Conservation (phyloP, 345 rosid genomes). For the Xanthoceras sorbifolium region DNA sequence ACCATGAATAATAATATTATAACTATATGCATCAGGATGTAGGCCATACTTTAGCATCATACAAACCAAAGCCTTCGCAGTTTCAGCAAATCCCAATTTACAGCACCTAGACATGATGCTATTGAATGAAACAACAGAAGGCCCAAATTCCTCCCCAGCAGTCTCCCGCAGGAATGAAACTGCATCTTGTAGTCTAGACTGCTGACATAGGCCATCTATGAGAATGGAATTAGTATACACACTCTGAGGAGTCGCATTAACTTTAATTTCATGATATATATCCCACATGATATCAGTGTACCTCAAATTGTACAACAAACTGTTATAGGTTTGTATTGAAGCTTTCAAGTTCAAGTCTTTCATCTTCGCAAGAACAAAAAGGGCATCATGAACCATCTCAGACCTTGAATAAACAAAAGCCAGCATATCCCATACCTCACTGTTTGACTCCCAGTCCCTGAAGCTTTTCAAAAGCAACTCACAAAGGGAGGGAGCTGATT, state of each 20-base stretch:
- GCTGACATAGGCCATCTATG: conserved; percentile 69
- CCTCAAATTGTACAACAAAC: conserved; percentile 64
- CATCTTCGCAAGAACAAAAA: conserved; percentile 66
- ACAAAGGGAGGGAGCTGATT: conserved; percentile 61
- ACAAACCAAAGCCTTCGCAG: conserved; percentile 64
- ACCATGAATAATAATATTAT: conserved; percentile 80
- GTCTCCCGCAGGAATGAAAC: conserved; percentile 47
- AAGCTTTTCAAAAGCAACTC: conserved; percentile 54
- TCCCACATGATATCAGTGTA: conserved; percentile 65
- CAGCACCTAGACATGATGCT: conserved; percentile 68
- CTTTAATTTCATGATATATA: conserved; percentile 48
- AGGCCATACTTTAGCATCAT: conserved; percentile 73
- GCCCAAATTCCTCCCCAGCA: conserved; percentile 47
- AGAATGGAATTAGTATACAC: conserved; percentile 60
- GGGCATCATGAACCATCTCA: conserved; percentile 71
- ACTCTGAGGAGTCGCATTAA: conserved; percentile 38
- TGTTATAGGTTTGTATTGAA: conserved; percentile 66
- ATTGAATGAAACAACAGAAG: conserved; percentile 70
- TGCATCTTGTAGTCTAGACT: conserved; percentile 62
- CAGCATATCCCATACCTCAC: conserved; percentile 67
- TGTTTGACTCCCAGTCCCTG: conserved; percentile 51
- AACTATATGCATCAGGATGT: conserved; percentile 66
- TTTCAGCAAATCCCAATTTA: conserved; percentile 66
- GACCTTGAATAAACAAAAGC: conserved; percentile 69
- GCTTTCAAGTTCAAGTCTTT: conserved; percentile 53